These are phyloP conservation scores for Vickermania ingenoplastis DNA, from an alignment of 208 protist species.

Conservation along the genomic window DNA sequence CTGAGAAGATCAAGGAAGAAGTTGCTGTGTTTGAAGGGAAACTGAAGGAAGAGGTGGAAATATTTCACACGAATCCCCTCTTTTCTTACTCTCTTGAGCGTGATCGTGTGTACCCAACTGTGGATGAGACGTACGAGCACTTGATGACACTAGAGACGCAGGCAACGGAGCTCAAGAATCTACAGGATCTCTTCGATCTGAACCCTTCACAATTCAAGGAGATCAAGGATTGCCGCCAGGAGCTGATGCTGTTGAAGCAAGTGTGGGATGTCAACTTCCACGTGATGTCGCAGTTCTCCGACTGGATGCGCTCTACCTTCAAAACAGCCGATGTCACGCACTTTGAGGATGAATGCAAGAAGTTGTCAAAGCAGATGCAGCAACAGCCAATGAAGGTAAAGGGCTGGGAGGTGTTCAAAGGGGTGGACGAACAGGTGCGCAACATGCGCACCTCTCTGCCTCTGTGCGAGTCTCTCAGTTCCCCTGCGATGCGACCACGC, in stretches of 20 bases:
- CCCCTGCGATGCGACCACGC: conserved; percentile 91
- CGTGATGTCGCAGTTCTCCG: conserved; percentile 87
- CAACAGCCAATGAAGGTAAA: conserved; percentile 92
- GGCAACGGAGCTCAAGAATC: conserved; percentile 80
- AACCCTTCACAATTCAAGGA: conserved; percentile 87
- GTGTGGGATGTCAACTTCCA: conserved; percentile 92
- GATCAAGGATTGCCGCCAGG: conserved; percentile 87
- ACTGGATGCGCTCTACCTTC: conserved; percentile 93
- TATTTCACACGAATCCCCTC: conserved; percentile 76
- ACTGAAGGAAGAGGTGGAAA: conserved; percentile 57
- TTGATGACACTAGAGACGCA: conserved; percentile 83
- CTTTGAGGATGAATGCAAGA: conserved; percentile 92
- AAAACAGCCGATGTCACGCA: conserved; percentile 87
- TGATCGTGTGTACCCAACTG: conserved; percentile 67
- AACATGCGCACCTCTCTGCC: conserved; percentile 93
- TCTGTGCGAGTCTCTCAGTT: conserved; percentile 88
- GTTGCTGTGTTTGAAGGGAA: conserved; percentile 67
- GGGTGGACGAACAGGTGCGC: conserved; percentile 89
- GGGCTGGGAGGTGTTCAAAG: conserved; percentile 89
- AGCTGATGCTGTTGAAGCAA: conserved; percentile 88
- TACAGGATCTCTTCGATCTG: conserved; percentile 94
- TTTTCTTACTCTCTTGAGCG: conserved; percentile 83
- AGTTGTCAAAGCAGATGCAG: conserved; percentile 90
- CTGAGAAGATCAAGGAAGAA: conserved; percentile 89
- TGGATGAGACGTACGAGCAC: conserved; percentile 72